Evolutionary conservation across 1,139 yeast genomes (phyloP), one percentile per base, ranked within the genome.

Genomic region (Debaryomyces coudertii): DNA sequence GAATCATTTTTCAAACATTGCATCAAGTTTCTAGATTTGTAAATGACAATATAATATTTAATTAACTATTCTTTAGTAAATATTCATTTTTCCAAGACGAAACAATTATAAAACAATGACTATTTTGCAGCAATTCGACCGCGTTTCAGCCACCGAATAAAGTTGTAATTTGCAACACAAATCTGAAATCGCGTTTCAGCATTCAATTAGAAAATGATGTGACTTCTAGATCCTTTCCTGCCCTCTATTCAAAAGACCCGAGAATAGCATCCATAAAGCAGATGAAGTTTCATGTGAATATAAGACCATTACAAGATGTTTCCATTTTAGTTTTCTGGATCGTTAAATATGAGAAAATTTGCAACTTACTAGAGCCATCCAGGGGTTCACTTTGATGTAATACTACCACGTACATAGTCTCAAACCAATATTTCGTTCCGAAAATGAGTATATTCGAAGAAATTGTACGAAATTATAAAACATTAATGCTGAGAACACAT

Each of bases 61-160:
- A 14, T 29, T 29, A 12, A 20, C 22, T 15, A 4, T 14, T 7
- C 12, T 7, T 16, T 16, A 9, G 35, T 16, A 18, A 11, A 16
- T 7, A 31, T 2, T 23, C 16, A 16, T 12, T 7, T 11, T 7
- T 31, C 22, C 11, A 31, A 9, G 23, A 4, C 18, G 23, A 31
- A 31, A 31, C 35, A 31, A 31, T 31, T 11, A 4, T 31, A 16
- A 31, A 31, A 31, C 35, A 18, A 16, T 16, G 31, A 12, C 23
- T 15, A 31, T 31, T 31, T 31, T 31, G 35, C 35, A 31, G 35
- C 35, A 31, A 31, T 31, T 16, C 35, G 35, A 3, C 23, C 16
- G 23, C 11, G 35, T 8, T 29, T 16, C 22, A 31, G 35, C 23
- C 22, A 28, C 8, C 5, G 16, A 31, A 16, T 31, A 31, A 31